Percentiles rank a stretch among this genome's conserved stretches.
Evolutionary conservation across 2,329 filamentous ascomycete genomes (phyloP).

Genomic region (Trichothecium sympodiale): DNA sequence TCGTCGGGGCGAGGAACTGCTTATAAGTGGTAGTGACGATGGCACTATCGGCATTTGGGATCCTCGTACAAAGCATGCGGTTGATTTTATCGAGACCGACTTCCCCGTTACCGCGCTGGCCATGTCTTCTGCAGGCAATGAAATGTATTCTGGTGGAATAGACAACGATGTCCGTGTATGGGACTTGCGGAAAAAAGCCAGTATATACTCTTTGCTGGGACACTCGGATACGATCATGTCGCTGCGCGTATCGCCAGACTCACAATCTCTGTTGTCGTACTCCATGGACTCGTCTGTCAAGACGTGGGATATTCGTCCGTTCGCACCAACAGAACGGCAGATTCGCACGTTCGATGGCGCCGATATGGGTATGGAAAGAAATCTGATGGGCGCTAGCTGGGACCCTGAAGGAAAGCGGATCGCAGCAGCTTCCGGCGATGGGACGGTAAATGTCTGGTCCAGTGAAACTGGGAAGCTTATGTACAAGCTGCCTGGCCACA

Average conservation of each 20-base stretch:
- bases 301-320: constrained; percentile 94
- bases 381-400: constrained; percentile 85
- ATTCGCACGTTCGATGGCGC: constrained; percentile 91
- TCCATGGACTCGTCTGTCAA: constrained; percentile 88
- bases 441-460: constrained; percentile 87
- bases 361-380: constrained; percentile 77
- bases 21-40: constrained; percentile 89
- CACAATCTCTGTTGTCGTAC: constrained; percentile 80
- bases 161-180: constrained; percentile 97
- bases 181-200: constrained; percentile 85
- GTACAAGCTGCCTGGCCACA: constrained; percentile 92
- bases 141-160: constrained; percentile 88
- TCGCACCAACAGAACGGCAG: constrained; percentile 77
- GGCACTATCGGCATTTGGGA: constrained; percentile 95
- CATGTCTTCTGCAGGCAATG: constrained; percentile 87
- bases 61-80: constrained; percentile 76
- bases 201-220: constrained; percentile 78
- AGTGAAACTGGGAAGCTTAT: constrained; percentile 76
- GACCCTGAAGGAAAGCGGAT: constrained; percentile 76
- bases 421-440: constrained; percentile 80
- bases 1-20: constrained; percentile 77
- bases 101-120: constrained; percentile 88
- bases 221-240: constrained; percentile 91
- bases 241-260: constrained; percentile 82
- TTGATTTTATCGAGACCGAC: constrained; percentile 80